These are phyloP conservation scores for Citrus cavaleriei DNA, from an alignment of 345 rosid genomes.

Conservation along the genomic window DNA sequence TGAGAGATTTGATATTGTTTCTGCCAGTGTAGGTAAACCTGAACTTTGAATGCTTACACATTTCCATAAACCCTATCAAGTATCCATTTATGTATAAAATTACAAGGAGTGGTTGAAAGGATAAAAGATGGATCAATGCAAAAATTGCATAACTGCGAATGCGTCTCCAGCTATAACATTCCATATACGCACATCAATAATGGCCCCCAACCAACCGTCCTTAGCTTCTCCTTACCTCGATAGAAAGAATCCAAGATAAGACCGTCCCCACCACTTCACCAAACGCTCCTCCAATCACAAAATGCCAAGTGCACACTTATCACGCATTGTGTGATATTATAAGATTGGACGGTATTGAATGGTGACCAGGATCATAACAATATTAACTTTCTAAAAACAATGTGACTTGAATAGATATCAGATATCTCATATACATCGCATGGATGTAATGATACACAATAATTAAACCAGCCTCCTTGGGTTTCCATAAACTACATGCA, in stretches of 20 bases:
- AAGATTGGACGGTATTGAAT: not conserved
- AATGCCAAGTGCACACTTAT: not conserved
- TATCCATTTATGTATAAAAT: not conserved
- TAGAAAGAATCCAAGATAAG: not conserved
- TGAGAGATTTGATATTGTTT: too few relatives aligned
- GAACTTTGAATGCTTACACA: not conserved
- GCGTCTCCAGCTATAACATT: not conserved
- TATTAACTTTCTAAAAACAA: not conserved
- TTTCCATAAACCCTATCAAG: not conserved
- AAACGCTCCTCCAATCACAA: not conserved
- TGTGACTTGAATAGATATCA: not conserved
- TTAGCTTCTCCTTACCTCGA: not conserved
- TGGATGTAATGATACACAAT: slow-evolving; percentile 5
- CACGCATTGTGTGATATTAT: not conserved
- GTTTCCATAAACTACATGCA: not conserved
- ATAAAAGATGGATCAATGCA: not conserved
- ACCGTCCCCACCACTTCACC: not conserved
- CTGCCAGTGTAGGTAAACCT: too few relatives aligned
- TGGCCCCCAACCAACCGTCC: not conserved
- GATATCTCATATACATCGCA: not conserved
- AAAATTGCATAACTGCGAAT: not conserved
- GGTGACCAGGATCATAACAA: not conserved
- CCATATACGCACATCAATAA: not conserved
- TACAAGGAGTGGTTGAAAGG: not conserved
- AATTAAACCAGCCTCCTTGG: slow-evolving; percentile 7